A percentile compares a stretch with the other conserved stretches of the same genome.
These are phyloP conservation scores for Tarenaya hassleriana DNA, from an alignment of 345 rosid genomes.

Conservation along the genomic window DNA sequence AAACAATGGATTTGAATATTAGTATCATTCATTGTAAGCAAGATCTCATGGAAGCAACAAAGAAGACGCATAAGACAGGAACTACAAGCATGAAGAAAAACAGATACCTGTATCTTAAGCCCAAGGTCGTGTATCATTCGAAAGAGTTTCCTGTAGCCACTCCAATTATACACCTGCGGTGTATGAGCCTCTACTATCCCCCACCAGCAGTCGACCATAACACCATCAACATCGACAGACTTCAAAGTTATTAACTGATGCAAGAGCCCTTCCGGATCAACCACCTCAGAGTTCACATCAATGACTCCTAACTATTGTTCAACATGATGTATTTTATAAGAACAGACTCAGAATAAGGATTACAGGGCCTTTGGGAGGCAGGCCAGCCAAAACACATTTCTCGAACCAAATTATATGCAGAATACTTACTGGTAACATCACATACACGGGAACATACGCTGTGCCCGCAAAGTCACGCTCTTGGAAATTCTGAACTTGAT, in stretches of 20 bases:
- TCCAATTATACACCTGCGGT: slow-evolving; percentile 78
- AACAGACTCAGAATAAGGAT: neutral
- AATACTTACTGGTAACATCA: slow-evolving; percentile 81
- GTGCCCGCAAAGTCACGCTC: slow-evolving; percentile 89
- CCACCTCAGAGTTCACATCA: slow-evolving; percentile 66
- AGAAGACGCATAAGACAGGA: neutral
- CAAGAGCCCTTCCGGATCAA: slow-evolving; percentile 56
- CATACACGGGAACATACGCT: slow-evolving; percentile 73
- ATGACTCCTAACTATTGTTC: slow-evolving; percentile 57
- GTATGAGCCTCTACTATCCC: slow-evolving; percentile 80
- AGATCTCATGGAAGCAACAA: neutral
- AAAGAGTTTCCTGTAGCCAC: slow-evolving; percentile 74
- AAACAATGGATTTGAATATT: neutral
- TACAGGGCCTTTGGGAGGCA: neutral
- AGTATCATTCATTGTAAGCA: neutral
- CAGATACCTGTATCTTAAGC: slow-evolving; percentile 72
- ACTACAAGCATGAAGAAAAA: slow-evolving; percentile 11
- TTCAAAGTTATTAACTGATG: slow-evolving; percentile 59
- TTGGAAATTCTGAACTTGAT: slow-evolving; percentile 20
- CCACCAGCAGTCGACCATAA: slow-evolving; percentile 98
- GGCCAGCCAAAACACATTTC: slow-evolving; percentile 12
- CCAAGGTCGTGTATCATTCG: slow-evolving; percentile 68
- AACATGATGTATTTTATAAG: slow-evolving; percentile 11
- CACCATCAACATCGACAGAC: slow-evolving; percentile 74
- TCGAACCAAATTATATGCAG: neutral